Evolutionary conservation across 2,329 filamentous ascomycete species (phyloP).

Genomic region (Pseudogymnoascus sp.): DNA sequence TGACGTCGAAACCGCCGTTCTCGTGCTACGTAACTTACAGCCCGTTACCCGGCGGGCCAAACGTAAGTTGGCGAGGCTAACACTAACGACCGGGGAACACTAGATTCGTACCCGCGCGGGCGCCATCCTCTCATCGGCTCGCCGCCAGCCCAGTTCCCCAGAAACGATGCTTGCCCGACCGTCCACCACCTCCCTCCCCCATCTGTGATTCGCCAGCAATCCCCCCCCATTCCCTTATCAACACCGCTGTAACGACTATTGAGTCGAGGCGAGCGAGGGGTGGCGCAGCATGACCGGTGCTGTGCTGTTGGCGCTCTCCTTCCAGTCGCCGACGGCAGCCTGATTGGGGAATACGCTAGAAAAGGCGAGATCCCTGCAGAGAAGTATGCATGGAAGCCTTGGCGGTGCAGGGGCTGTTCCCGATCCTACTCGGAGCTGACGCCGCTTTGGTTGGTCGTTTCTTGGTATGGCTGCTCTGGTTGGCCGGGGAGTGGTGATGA

Average conservation of each 20-base stretch:
- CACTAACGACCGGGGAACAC: neutral
- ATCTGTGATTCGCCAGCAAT: neutral
- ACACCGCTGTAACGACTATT: neutral
- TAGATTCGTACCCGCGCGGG: neutral
- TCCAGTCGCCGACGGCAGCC: neutral
- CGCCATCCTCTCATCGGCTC: neutral
- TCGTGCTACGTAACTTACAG: neutral
- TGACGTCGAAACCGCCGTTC: neutral
- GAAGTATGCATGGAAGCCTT: neutral
- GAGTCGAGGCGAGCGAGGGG: neutral
- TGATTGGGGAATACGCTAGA: slow-evolving; percentile 7
- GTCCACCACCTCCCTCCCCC: neutral
- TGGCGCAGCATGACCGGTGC: neutral
- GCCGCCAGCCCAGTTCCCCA: neutral
- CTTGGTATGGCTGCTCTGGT: neutral
- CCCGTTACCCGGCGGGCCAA: neutral
- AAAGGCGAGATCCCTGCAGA: neutral
- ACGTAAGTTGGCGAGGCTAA: neutral
- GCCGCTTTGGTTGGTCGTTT: neutral
- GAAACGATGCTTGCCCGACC: too few relatives aligned
- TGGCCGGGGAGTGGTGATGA: neutral
- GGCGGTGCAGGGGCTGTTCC: neutral
- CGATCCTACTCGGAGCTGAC: neutral
- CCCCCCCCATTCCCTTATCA: neutral
- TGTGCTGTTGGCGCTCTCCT: neutral